These are phyloP conservation scores for Fusarium penzigii DNA, from an alignment of 2,329 filamentous ascomycete species.

Conservation along the genomic window DNA sequence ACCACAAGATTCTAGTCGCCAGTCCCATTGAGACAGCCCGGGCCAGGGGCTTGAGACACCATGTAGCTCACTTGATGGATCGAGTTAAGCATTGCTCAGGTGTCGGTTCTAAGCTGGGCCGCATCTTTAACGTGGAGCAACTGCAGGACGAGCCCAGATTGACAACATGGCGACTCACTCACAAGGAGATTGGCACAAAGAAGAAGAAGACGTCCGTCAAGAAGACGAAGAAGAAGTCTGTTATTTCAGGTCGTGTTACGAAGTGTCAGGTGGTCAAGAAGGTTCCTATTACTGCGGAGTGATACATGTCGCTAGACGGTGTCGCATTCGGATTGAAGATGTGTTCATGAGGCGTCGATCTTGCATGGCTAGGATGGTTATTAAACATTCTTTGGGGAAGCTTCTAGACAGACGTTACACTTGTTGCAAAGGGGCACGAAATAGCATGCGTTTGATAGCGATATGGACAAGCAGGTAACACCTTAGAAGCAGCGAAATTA, in stretches of 20 bases:
- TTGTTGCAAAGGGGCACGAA: no score
- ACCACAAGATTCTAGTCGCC: neutral
- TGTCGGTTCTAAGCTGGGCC: neutral
- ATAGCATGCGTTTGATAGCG: no score
- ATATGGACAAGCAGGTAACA: no score
- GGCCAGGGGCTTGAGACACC: neutral
- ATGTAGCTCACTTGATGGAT: conserved; percentile 5
- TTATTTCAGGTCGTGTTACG: neutral
- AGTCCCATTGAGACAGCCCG: neutral
- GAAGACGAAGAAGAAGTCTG: neutral
- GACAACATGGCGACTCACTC: conserved; percentile 5
- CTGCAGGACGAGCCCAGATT: neutral
- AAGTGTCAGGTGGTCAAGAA: neutral
- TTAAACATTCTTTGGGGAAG: no score
- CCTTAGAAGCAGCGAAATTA: no score
- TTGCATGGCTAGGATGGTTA: no score
- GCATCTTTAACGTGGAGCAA: conserved; percentile 1
- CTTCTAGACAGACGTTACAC: no score
- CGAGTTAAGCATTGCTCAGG: neutral
- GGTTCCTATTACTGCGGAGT: no score
- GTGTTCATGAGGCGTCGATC: no score
- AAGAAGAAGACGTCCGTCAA: neutral
- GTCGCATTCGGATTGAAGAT: no score
- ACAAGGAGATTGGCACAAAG: neutral
- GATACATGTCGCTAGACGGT: no score